These are phyloP conservation scores for Phaseolus coccineus DNA, from an alignment of 331 rosid species.

Conservation along the genomic window DNA sequence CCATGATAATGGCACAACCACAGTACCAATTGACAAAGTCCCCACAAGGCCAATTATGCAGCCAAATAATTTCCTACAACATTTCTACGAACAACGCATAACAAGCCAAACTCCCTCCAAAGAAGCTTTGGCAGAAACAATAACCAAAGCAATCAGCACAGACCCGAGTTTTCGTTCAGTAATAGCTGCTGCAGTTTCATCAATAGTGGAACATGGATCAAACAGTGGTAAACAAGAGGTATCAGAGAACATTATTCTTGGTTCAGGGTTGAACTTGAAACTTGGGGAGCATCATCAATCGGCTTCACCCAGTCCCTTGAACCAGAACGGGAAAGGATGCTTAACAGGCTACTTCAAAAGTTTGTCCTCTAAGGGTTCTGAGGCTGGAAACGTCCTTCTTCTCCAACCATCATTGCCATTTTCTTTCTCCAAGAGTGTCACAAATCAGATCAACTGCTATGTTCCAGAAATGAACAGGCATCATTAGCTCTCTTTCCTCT, in stretches of 20 bases:
- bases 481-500: constrained; percentile 10
- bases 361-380: constrained; percentile 40
- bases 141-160: constrained; percentile 52
- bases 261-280: constrained; percentile 44
- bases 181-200: constrained; percentile 54
- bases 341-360: constrained; percentile 44
- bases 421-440: constrained; percentile 42
- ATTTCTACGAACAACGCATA: constrained; percentile 40
- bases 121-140: constrained; percentile 50
- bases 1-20: constrained; percentile 14
- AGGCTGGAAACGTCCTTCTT: constrained; percentile 43
- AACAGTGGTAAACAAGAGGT: constrained; percentile 18
- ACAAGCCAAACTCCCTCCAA: constrained; percentile 41
- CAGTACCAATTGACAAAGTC: constrained; percentile 39
- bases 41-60: constrained; percentile 28
- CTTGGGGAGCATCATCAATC: constrained; percentile 38
- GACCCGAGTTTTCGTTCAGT: constrained; percentile 51
- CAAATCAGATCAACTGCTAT: constrained; percentile 35
- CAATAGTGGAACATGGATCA: constrained; percentile 51
- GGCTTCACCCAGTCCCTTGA: constrained; percentile 41
- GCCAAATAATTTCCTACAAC: constrained; percentile 45
- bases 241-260: constrained; percentile 26
- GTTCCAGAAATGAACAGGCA: constrained; percentile 27
- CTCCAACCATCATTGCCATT: constrained; percentile 51
- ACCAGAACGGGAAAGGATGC: constrained; percentile 44